A percentile compares a stretch with the other conserved stretches of the same genome.
These are phyloP conservation scores for Thalassiosira livingstoniorum DNA, from an alignment of 352 stramenopile genomes.

Conservation along the genomic window DNA sequence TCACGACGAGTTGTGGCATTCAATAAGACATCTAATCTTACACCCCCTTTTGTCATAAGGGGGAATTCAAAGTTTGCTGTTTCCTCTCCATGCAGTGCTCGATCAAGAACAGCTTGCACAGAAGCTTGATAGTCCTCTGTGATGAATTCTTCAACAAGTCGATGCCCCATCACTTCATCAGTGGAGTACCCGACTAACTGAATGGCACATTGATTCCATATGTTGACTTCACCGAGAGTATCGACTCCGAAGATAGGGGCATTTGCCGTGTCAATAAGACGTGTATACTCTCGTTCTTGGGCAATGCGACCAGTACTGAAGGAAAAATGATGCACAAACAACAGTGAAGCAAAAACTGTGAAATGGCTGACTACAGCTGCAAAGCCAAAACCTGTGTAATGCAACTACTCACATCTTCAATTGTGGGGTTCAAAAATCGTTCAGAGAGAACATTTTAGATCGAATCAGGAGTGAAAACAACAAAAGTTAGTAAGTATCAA, in stretches of 20 bases:
- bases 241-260: slow-evolving; percentile 84
- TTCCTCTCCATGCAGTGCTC: slow-evolving; percentile 58
- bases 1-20: slow-evolving; percentile 86
- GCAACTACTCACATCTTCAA: too few species aligned
- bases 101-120: slow-evolving; percentile 82
- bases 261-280: slow-evolving; percentile 79
- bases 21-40: slow-evolving; percentile 52
- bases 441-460: too few species aligned
- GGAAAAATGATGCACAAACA: too few species aligned
- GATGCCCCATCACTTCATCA: slow-evolving; percentile 81
- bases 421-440: too few species aligned
- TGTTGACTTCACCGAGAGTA: slow-evolving; percentile 43
- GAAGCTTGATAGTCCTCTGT: slow-evolving; percentile 85
- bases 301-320: slow-evolving; percentile 76
- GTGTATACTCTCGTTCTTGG: slow-evolving; percentile 85
- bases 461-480: too few species aligned
- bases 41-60: slow-evolving; percentile 80
- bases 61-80: slow-evolving; percentile 86
- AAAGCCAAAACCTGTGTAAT: too few species aligned
- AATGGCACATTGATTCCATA: slow-evolving; percentile 20
- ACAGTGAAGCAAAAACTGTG: too few species aligned
- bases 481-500: too few species aligned
- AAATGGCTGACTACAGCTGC: too few species aligned
- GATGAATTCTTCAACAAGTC: slow-evolving; percentile 80
- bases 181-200: slow-evolving; percentile 89